Evolutionary conservation across 768 basidiomycete species (phyloP).

Genomic region (Bullera alba): DNA sequence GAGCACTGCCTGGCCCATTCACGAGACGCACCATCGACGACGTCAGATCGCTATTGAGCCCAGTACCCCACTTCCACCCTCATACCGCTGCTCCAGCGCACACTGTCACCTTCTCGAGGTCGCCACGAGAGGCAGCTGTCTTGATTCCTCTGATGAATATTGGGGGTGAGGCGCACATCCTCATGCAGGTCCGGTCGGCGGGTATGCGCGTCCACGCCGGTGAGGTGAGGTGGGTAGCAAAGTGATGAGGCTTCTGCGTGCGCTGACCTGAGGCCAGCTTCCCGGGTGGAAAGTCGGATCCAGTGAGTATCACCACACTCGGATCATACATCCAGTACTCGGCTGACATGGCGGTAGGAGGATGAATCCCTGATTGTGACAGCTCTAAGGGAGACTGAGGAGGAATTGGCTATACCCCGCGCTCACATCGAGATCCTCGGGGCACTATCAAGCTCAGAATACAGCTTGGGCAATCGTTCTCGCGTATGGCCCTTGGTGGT

Average conservation of each 20-base stretch:
- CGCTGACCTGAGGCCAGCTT: slow-evolving; percentile 29
- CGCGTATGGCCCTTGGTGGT: slow-evolving; percentile 42
- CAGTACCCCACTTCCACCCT: slow-evolving; percentile 2
- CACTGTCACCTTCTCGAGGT: slow-evolving; percentile 6
- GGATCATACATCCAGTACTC: background rate
- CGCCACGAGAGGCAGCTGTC: slow-evolving; percentile 34
- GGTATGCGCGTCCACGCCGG: slow-evolving; percentile 40
- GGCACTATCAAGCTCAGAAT: slow-evolving; percentile 22
- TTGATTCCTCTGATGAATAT: slow-evolving; percentile 40
- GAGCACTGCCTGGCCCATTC: too few relatives aligned
- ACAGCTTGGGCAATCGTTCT: slow-evolving; percentile 36
- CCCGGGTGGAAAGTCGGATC: slow-evolving; percentile 42
- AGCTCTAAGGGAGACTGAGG: slow-evolving; percentile 28
- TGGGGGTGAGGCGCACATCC: slow-evolving; percentile 22
- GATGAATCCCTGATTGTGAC: slow-evolving; percentile 20
- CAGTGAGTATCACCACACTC: slow-evolving; percentile 13
- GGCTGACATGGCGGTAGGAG: slow-evolving; percentile 6
- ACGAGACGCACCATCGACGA: too few relatives aligned
- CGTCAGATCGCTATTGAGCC: too few relatives aligned
- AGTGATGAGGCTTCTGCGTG: background rate
- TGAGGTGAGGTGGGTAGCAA: slow-evolving; percentile 37
- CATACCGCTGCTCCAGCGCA: slow-evolving; percentile 11
- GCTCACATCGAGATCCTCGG: slow-evolving; percentile 33
- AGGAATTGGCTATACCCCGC: slow-evolving; percentile 27
- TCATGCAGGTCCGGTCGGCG: slow-evolving; percentile 34